Evolutionary conservation across 805 yeast species (phyloP).

Genomic region (Schwanniomyces pseudopolymorphus): DNA sequence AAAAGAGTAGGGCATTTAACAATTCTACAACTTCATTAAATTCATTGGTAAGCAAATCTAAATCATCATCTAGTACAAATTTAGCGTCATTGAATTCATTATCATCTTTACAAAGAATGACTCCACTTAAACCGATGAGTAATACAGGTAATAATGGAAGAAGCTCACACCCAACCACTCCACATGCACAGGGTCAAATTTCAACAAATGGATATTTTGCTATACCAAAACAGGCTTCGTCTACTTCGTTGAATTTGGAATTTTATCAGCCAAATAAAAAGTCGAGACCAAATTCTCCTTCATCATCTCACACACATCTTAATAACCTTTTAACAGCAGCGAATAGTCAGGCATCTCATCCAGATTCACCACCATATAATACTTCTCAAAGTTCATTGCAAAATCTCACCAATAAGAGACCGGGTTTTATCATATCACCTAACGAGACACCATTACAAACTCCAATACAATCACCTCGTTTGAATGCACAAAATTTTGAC

Average conservation of each 20-base stretch:
- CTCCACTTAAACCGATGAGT: conserved; percentile 42
- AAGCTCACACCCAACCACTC: conserved; percentile 1
- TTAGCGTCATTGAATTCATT: conserved; percentile 27
- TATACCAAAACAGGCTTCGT: conserved; percentile 6
- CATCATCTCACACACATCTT: conserved; percentile 23
- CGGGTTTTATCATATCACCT: conserved; percentile 34
- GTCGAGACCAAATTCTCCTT: conserved; percentile 53
- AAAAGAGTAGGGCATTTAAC: neutral
- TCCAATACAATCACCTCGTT: conserved; percentile 49
- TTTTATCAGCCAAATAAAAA: conserved; percentile 46
- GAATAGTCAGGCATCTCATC: conserved; percentile 1
- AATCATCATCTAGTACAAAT: conserved; percentile 10
- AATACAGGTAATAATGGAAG: neutral
- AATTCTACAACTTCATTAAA: conserved; percentile 9
- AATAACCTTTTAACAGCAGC: conserved; percentile 13
- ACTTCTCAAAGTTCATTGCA: conserved; percentile 29
- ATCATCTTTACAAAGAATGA: conserved; percentile 60
- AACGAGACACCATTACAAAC: conserved; percentile 51
- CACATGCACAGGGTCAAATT: conserved; percentile 8
- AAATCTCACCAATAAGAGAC: conserved; percentile 11
- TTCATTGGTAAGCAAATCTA: conserved; percentile 14
- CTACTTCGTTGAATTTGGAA: conserved; percentile 43
- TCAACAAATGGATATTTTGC: conserved; percentile 28
- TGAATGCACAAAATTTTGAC: conserved; percentile 25
- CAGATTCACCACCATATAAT: conserved; percentile 16